Conservation (phyloP, 1,284 basidiomycete species). For the Cutaneotrichosporon spelunceum region DNA sequence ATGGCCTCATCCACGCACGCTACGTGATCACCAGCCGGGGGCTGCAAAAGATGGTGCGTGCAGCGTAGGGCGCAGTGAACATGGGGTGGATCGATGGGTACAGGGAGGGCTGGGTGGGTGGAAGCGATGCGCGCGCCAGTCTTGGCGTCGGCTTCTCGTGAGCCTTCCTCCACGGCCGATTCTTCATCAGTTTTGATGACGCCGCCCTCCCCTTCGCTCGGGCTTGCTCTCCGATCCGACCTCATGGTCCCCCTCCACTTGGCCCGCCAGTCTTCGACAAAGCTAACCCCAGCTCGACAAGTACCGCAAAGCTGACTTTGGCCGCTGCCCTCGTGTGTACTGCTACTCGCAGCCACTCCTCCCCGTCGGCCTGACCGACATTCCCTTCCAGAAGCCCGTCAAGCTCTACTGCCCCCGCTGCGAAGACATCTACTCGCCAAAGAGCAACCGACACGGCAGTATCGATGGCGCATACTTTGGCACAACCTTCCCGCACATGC, state of each 20-base stretch:
- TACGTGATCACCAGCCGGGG: constrained; percentile 95
- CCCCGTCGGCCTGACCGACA: constrained; percentile 89
- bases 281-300: constrained; percentile 72
- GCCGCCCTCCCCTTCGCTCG: not conserved
- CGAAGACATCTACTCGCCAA: constrained; percentile 94
- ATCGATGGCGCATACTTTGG: constrained; percentile 98
- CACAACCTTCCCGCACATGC: constrained; percentile 89
- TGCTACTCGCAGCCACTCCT: constrained; percentile 88
- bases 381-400: constrained; percentile 92
- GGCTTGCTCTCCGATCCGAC: not conserved
- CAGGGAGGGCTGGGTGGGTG: not conserved
- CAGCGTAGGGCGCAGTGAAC: not conserved
- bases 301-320: constrained; percentile 94
- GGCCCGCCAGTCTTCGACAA: not conserved
- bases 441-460: constrained; percentile 86
- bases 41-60: constrained; percentile 87
- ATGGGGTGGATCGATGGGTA: not conserved
- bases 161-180: too few relatives aligned
- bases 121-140: too few relatives aligned
- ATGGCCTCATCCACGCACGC: constrained; percentile 92
- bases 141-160: too few relatives aligned
- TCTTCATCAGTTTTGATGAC: too few relatives aligned
- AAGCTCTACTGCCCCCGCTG: constrained; percentile 95
- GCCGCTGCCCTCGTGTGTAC: constrained; percentile 88
- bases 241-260: not conserved